phyloP scores from a whole-genome alignment of 495 filamentous ascomycete genomes.

The Pseudoneurospora amorphoporcata region DNA sequence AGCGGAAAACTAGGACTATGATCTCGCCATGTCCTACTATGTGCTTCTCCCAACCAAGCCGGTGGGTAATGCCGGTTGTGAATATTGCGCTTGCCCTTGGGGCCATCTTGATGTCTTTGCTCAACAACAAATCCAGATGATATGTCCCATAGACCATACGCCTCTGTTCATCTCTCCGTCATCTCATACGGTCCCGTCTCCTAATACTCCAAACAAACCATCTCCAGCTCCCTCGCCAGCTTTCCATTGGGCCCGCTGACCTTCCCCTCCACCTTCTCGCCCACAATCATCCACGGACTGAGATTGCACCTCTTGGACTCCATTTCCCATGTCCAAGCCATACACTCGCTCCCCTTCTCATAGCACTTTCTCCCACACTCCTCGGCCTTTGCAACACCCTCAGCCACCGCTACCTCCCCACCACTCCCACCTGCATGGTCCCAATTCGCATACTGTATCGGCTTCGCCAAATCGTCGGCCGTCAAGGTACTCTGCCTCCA shows the following conservation, averaged over 20 bases:
- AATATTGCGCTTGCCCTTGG: background rate
- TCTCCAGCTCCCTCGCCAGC: conserved; percentile 7
- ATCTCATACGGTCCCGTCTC: background rate
- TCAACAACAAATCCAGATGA: background rate
- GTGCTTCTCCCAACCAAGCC: background rate
- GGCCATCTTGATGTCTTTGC: background rate
- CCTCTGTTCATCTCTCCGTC: background rate
- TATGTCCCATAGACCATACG: background rate
- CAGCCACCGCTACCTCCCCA: conserved; percentile 17
- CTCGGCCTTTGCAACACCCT: conserved; percentile 17
- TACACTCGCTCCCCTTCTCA: conserved; percentile 11
- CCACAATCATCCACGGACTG: conserved; percentile 36
- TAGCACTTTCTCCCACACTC: conserved; percentile 1
- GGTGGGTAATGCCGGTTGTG: background rate
- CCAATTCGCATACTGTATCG: conserved; percentile 21
- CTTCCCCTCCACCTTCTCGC: conserved; percentile 15
- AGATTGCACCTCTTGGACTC: conserved; percentile 19
- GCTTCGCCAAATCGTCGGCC: conserved; percentile 13
- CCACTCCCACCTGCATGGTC: conserved; percentile 28
- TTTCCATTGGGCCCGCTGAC: conserved; percentile 10
- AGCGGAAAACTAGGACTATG: background rate
- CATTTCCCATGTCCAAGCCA: conserved; percentile 37
- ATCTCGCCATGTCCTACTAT: background rate
- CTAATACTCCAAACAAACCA: conserved; percentile 6
- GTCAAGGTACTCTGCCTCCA: conserved; percentile 20